Percentiles rank a stretch among this genome's conserved stretches.
Conservation (phyloP, 2,329 filamentous ascomycete genomes). For the Trichoderma afroharzianum region DNA sequence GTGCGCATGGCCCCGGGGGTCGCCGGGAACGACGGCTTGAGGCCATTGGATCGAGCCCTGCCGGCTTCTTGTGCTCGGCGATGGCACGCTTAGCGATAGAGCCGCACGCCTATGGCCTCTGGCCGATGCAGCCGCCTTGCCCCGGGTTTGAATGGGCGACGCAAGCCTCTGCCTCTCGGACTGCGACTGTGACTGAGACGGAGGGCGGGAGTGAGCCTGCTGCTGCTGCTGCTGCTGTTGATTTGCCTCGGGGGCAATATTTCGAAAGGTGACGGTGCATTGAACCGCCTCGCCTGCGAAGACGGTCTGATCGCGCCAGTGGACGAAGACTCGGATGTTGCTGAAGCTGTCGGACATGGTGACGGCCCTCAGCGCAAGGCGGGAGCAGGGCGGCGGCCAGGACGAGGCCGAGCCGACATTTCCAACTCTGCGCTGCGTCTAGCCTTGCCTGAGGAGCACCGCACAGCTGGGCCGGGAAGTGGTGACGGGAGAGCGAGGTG, state of each 20-base stretch:
- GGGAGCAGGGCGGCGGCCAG: conserved; percentile 27
- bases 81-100: conserved; percentile 59
- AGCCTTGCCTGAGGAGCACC: conserved; percentile 17
- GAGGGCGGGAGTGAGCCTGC: not conserved
- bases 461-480: not conserved
- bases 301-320: conserved; percentile 89
- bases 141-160: conserved; percentile 42
- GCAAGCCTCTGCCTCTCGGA: conserved; percentile 36
- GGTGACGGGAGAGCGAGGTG: not conserved
- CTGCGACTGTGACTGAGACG: conserved; percentile 22
- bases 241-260: conserved; percentile 55
- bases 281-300: conserved; percentile 95
- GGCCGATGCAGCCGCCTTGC: conserved; percentile 40
- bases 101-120: conserved; percentile 62
- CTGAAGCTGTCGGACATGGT: conserved; percentile 49
- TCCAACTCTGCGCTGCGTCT: conserved; percentile 32
- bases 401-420: conserved; percentile 30
- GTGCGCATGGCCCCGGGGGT: conserved; percentile 54
- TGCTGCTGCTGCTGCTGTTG: conserved; percentile 29
- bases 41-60: conserved; percentile 48
- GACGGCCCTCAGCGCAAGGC: conserved; percentile 33
- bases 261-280: conserved; percentile 95
- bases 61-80: conserved; percentile 42
- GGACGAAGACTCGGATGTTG: conserved; percentile 93
- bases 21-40: conserved; percentile 29